Base-by-base conservation (phyloP, 176 grass and related monocot genomes). In the Guadua angustifolia region DNA sequence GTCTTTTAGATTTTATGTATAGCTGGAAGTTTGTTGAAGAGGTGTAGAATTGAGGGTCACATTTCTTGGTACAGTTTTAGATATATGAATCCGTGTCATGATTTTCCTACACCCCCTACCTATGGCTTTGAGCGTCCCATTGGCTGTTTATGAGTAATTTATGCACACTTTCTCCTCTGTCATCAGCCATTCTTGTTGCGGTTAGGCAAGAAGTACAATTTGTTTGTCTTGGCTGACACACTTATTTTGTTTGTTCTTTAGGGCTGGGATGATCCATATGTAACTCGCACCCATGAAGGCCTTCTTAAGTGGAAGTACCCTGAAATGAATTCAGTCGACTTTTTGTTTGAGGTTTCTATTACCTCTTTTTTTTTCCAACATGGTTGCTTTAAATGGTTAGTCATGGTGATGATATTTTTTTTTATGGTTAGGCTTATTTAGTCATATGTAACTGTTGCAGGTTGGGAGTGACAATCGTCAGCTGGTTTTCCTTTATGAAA, bases 181-280 rank as follows among this genome's bases (percentile, higher is more conserved):
- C 43, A 72, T 73, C 44, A 39, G 40, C 44, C 22, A 66, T 39
- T 39, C 33, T 21, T 67, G 40, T 18, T 43, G 18, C 59, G 25
- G 32, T 75, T 79, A n/a, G 66, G 59, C 50, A 29, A 26, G 7
- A 55, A 35, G 5, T 43, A 51, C 35, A 24, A 52, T 85, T 69
- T 36, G n/a, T 57, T 74, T 83, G 63, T 83, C 14, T 79, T 79
- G 56, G 79, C 69, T 86, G 14, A 83, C 17, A 11, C 29, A 56
- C 84, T 44, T 68, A 9, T 21, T 75, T 77, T 86, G 15, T 69
- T 77, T 77, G 22, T 69, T 88, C 18, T 50, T 65, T 82, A 97
- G 94, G 92, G 94, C 69, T 98, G 95, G 93, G 95, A 98, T 92
- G 95, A 98, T 78, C 95, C 95, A 59, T 98, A 98, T 78, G 93